Conservation (phyloP, 2,329 filamentous ascomycete genomes). For the Cryphonectria parasitica region DNA sequence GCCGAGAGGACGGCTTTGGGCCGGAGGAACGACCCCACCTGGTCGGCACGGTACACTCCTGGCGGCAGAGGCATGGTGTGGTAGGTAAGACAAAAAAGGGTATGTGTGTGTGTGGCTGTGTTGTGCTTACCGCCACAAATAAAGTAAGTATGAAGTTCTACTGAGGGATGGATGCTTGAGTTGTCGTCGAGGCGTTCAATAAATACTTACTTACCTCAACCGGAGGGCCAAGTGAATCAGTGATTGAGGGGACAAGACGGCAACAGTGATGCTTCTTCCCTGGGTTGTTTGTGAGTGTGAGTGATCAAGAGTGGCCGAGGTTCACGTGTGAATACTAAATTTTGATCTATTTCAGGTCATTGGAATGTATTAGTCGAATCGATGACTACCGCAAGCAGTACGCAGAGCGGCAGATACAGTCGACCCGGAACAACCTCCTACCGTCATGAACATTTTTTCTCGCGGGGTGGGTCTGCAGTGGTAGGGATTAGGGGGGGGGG, state of each 20-base stretch:
- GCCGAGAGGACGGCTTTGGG: conserved; percentile 53
- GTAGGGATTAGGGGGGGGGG: neutral
- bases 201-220: too few species aligned
- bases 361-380: neutral
- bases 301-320: neutral
- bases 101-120: neutral
- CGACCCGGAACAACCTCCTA: neutral
- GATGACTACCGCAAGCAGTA: neutral
- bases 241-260: too few species aligned
- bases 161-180: too few species aligned
- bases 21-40: conserved; percentile 60
- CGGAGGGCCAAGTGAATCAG: too few species aligned
- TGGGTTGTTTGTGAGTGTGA: neutral
- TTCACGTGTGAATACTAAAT: neutral
- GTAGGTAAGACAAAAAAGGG: neutral
- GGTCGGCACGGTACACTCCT: conserved; percentile 55
- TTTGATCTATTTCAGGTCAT: neutral
- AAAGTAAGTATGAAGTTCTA: neutral
- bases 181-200: too few species aligned
- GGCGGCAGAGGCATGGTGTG: conserved; percentile 44
- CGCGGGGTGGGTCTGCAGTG: neutral
- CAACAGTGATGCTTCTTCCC: neutral
- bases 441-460: conserved; percentile 2
- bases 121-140: neutral
- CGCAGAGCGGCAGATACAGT: neutral